Evolutionary conservation across 2,329 filamentous ascomycete species (phyloP).

Genomic region (Ramularia endophylla): DNA sequence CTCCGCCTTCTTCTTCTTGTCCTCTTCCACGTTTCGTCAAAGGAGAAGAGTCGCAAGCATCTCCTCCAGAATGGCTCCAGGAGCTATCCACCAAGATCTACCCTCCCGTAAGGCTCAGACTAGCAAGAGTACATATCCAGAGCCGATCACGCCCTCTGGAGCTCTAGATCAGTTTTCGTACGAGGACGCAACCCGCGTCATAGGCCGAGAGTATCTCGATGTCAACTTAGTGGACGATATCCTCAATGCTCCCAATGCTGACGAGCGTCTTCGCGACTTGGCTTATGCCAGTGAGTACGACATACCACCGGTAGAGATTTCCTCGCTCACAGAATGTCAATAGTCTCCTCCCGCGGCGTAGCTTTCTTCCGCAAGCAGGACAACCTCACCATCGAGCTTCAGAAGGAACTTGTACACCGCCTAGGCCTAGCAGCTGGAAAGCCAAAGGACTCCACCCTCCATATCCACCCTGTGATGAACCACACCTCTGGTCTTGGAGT

Average conservation of each 20-base stretch:
- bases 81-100: too few species aligned
- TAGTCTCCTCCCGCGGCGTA: constrained; percentile 63
- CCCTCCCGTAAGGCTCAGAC: constrained; percentile 37
- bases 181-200: constrained; percentile 55
- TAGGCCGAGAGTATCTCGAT: constrained; percentile 56
- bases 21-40: too few species aligned
- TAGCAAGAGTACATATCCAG: neutral
- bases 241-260: constrained; percentile 39
- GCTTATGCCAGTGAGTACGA: too few species aligned
- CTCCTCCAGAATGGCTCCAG: too few species aligned
- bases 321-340: too few species aligned
- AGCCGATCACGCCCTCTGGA: constrained; percentile 19
- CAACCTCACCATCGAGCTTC: constrained; percentile 54
- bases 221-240: constrained; percentile 56
- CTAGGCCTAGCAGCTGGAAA: constrained; percentile 56
- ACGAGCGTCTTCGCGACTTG: neutral
- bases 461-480: constrained; percentile 57
- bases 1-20: too few species aligned
- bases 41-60: too few species aligned
- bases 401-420: constrained; percentile 57
- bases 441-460: constrained; percentile 51
- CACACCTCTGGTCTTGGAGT: constrained; percentile 47
- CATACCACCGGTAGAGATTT: too few species aligned
- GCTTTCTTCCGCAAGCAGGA: constrained; percentile 62
- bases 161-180: constrained; percentile 43